Conservation (phyloP, 2,329 filamentous ascomycete species). For the Colletotrichum coccodes region DNA sequence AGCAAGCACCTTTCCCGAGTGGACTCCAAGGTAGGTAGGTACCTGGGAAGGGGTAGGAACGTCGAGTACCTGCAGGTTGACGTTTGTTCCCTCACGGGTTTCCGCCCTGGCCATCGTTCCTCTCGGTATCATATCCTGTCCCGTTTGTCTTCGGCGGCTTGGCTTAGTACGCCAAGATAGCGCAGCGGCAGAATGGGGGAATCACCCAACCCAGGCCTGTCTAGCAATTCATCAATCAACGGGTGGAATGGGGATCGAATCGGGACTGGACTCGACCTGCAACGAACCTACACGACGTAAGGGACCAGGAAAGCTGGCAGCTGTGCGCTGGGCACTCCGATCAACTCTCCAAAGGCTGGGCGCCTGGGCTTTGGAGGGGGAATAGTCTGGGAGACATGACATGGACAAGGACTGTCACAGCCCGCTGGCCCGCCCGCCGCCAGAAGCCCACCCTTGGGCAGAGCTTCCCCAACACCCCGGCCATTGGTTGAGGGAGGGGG, state of each 20-base stretch:
- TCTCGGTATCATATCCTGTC: too few species aligned
- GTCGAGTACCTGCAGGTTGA: neutral
- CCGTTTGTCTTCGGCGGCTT: neutral
- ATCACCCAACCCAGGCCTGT: neutral
- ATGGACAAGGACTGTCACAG: constrained; percentile 27
- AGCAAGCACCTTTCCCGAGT: neutral
- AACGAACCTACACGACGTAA: neutral
- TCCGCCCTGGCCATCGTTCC: neutral
- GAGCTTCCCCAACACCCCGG: constrained; percentile 41
- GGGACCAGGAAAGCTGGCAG: neutral
- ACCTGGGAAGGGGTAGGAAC: neutral
- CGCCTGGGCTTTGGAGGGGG: constrained; percentile 2
- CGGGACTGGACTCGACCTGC: neutral
- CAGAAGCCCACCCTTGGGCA: constrained; percentile 14
- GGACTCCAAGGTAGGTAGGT: neutral
- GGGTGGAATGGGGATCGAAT: neutral
- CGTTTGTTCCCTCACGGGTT: constrained; percentile 22
- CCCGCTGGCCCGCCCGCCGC: constrained; percentile 19
- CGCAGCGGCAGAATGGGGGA: neutral
- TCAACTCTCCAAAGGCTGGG: neutral
- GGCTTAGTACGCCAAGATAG: neutral
- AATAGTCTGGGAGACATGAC: neutral
- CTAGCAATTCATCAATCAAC: neutral
- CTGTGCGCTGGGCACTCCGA: neutral
- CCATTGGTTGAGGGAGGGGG: constrained; percentile 37